These are phyloP conservation scores for Boletus subparvulus DNA, from an alignment of 768 basidiomycete species.

Conservation along the genomic window DNA sequence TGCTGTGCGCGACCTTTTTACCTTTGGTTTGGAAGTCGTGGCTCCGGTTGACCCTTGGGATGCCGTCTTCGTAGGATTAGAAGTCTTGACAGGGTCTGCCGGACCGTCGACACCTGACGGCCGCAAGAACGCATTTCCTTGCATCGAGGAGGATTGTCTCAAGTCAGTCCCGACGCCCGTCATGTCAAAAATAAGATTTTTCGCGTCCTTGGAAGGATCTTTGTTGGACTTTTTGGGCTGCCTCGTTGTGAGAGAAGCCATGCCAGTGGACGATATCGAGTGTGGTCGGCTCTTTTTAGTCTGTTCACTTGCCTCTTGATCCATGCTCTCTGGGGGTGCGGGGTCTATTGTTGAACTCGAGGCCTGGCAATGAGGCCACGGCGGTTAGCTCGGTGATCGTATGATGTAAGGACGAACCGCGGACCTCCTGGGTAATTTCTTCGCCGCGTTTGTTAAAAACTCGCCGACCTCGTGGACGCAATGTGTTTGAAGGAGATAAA, in stretches of 20 bases:
- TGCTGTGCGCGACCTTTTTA: slow-evolving; percentile 26
- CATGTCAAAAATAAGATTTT: slow-evolving; percentile 46
- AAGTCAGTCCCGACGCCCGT: slow-evolving; percentile 52
- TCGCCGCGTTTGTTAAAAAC: slow-evolving; percentile 50
- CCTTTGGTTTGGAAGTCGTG: slow-evolving; percentile 9
- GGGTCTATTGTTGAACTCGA: slow-evolving; percentile 11
- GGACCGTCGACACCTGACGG: slow-evolving; percentile 25
- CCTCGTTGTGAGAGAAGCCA: slow-evolving; percentile 7
- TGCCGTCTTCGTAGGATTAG: slow-evolving; percentile 3
- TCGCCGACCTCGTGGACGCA: slow-evolving; percentile 48
- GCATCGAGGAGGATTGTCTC: slow-evolving; percentile 29
- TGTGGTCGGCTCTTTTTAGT: slow-evolving; percentile 17
- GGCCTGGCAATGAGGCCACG: slow-evolving; percentile 20
- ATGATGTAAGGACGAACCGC: slow-evolving; percentile 22
- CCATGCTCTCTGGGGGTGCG: slow-evolving; percentile 3
- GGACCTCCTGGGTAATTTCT: slow-evolving; percentile 38
- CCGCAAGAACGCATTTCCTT: slow-evolving; percentile 16
- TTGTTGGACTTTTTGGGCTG: slow-evolving; percentile 17
- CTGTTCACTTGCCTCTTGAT: slow-evolving; percentile 26
- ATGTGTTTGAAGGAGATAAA: slow-evolving; percentile 19
- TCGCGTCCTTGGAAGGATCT: slow-evolving; percentile 40
- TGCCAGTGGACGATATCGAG: slow-evolving; percentile 24
- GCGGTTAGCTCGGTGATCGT: slow-evolving; percentile 12
- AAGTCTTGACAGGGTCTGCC: slow-evolving; percentile 11
- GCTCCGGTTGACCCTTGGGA: slow-evolving; percentile 4